Base-by-base conservation (phyloP, 1,284 basidiomycete species). In the Neolentinus lepideus region DNA sequence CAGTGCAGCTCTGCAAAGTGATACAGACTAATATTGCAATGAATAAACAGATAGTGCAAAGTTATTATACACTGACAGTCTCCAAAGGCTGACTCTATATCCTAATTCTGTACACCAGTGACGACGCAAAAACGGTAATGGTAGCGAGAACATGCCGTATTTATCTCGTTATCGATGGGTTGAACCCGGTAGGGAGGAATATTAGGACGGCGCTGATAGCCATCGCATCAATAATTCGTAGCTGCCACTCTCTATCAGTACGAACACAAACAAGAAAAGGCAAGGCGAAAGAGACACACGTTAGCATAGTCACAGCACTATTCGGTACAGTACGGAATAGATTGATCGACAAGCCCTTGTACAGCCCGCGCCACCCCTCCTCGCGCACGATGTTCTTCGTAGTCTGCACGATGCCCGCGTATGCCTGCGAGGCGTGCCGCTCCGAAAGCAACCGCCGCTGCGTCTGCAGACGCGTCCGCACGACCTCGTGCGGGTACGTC, bases 401-500 rank as follows among this genome's bases (percentile, higher is more conserved):
- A 57, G 87, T 92, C 66, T 85, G 79, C 33, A 92, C 69, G 57
- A 95, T 73, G 19, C 91, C 88, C 56, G 78, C 74, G 57, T 36
- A 50, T 21, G 33, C 29, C 6, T 8, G 19, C 77, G 75, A 6
- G 78, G 35, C 65, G 55, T 78, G 77, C 14, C 47, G 47, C 56
- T 79, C 75, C 43, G 76, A 73, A 45, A 87, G 70, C 45, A 83
- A 82, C 56, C 81, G 78, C 55, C 83, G 81, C 63, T 88, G 85
- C 3, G 94, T 93, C 71, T 98, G 94, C 35, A 97, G 73, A 3
- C 94, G 84, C 25, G 94, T 98, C 10, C 94, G 88, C 19, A 98
- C 79, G 45, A 98, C 95, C 71, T 98, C 94, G 69, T 98, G 94
- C 0, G 95, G 95, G 70, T 98, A 98, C 27, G 95, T 98, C 24